Percentiles rank a stretch among this genome's conserved stretches.
Evolutionary conservation across 2,329 filamentous ascomycete genomes (phyloP).

Genomic region (Curvularia lunata): DNA sequence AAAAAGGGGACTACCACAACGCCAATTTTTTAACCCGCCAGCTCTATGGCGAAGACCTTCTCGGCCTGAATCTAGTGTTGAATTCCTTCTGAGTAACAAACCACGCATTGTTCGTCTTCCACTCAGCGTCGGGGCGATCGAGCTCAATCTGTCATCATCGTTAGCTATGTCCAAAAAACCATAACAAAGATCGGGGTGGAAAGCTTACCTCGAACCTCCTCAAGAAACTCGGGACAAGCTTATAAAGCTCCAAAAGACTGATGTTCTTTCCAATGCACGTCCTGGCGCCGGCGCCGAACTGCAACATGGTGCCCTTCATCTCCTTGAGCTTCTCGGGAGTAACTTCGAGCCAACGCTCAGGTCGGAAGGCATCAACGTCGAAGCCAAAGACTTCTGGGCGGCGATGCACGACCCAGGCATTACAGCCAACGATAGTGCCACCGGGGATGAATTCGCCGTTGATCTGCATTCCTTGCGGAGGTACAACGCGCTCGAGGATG

Average conservation of each 20-base stretch:
- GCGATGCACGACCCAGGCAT: slow-evolving; percentile 76
- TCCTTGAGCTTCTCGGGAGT: slow-evolving; percentile 64
- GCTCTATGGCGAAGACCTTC: slow-evolving; percentile 12
- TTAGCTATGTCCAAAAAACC: background rate
- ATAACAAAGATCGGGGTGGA: too few relatives aligned
- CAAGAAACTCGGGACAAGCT: slow-evolving; percentile 63
- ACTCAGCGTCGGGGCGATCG: slow-evolving; percentile 49
- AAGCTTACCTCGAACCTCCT: slow-evolving; percentile 64
- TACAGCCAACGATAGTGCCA: slow-evolving; percentile 76
- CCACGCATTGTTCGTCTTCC: slow-evolving; percentile 61
- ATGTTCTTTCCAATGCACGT: slow-evolving; percentile 70
- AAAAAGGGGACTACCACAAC: background rate
- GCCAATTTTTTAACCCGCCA: background rate
- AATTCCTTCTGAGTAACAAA: slow-evolving; percentile 58
- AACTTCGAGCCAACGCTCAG: slow-evolving; percentile 69
- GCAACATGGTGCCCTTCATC: slow-evolving; percentile 74
- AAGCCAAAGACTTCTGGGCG: slow-evolving; percentile 70
- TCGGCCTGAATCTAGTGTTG: slow-evolving; percentile 51
- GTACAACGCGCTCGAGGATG: slow-evolving; percentile 75
- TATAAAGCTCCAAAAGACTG: slow-evolving; percentile 58
- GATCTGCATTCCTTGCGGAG: slow-evolving; percentile 67
- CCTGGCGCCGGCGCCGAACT: slow-evolving; percentile 73
- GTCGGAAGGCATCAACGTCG: slow-evolving; percentile 69
- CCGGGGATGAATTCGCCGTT: slow-evolving; percentile 67
- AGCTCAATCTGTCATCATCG: slow-evolving; percentile 42